Evolutionary conservation across 2,329 filamentous ascomycete genomes (phyloP).

Genomic region (Emmonsiellopsis sp.): DNA sequence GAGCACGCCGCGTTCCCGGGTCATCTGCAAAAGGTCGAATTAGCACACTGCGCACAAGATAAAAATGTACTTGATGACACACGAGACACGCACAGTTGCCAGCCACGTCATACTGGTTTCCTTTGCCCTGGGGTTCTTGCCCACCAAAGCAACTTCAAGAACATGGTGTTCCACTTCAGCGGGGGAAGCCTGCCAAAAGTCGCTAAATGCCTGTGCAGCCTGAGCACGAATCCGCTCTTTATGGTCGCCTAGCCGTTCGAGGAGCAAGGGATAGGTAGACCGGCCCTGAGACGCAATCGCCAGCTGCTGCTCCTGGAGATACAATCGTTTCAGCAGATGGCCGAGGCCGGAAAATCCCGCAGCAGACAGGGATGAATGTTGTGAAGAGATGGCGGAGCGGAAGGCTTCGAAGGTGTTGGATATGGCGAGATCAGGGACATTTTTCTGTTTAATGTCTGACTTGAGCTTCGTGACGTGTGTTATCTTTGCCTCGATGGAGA

Average conservation of each 20-base stretch:
- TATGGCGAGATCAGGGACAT: constrained; percentile 66
- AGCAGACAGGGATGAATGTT: constrained; percentile 67
- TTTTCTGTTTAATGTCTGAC: constrained; percentile 84
- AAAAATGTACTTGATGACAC: constrained; percentile 6
- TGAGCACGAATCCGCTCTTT: constrained; percentile 75
- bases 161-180: constrained; percentile 71
- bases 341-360: constrained; percentile 81
- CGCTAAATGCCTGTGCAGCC: constrained; percentile 65
- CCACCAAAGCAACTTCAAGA: constrained; percentile 65
- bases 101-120: constrained; percentile 81
- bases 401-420: constrained; percentile 72
- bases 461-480: constrained; percentile 65
- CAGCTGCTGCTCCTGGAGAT: constrained; percentile 70
- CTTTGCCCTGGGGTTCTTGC: constrained; percentile 75
- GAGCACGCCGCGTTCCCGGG: constrained; percentile 65
- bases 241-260: constrained; percentile 78
- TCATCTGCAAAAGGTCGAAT: constrained; percentile 49
- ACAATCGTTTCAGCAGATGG: constrained; percentile 76
- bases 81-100: constrained; percentile 49
- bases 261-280: constrained; percentile 61
- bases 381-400: constrained; percentile 62
- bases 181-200: constrained; percentile 62
- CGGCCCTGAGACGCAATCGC: constrained; percentile 59
- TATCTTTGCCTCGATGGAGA: constrained; percentile 60
- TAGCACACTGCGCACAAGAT: not conserved